Evolutionary conservation across 2,329 filamentous ascomycete species (phyloP), one percentile per base, ranked within the genome.

Genomic region (Aspergillus tanneri): DNA sequence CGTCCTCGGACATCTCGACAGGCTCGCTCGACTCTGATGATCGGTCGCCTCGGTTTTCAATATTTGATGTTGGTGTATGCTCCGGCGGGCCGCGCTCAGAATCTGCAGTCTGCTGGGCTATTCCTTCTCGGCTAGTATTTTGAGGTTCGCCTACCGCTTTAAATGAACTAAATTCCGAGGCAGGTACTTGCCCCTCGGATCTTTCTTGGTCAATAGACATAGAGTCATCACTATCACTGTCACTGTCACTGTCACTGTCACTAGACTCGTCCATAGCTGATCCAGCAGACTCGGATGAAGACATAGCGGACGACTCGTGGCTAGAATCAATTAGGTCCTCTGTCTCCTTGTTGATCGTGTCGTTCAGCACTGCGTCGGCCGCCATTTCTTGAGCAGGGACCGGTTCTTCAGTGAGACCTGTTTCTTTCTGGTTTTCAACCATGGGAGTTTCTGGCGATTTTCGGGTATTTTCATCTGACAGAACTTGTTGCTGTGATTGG

Each of bases 221-320:
- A 43, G 58, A 53, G 22, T 47, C 55, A 10, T 60, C 47, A 35
- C 46, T 58, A 8, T 55, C 53, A 36, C 42, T 54, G 14, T 56
- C 54, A 36, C n/a, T n/a, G n/a, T n/a, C n/a, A n/a, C 43, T 54
- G n/a, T 57, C 53, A 32, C 59, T 61, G 43, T 65, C 65, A 36
- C 55, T 61, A 38, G 69, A 71, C 49, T 71, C 68, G 50, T 71
- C 65, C 69, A 72, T 70, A 18, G 67, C 59, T 5, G 69, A 71
- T 10, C 64, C 63, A 16, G 47, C 47, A 32, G 63, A 64, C n/a
- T 62, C 60, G 22, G 62, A 62, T 22, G 56, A 53, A n/a, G 63
- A 64, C 43, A 51, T 48, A 11, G 59, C 55, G 10, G 53, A 50
- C 6, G 50, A 24, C 32, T 55, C 57, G 14, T 51, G 46, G 25